Conservation (phyloP, 2,329 filamentous ascomycete genomes). For the Hymenoscyphus infarciens region DNA sequence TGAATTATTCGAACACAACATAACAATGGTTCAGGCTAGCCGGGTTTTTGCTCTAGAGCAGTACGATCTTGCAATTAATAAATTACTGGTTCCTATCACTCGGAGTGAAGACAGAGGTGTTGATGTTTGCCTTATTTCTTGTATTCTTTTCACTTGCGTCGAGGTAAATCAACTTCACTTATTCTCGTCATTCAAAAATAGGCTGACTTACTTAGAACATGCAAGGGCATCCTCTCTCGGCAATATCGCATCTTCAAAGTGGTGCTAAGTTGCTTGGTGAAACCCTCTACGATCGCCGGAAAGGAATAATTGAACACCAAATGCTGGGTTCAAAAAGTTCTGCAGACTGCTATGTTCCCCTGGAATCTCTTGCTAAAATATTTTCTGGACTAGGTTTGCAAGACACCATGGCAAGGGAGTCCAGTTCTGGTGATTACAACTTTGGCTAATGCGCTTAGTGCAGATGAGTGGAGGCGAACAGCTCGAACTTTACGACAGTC, state of each 20-base stretch:
- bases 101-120: conserved; percentile 9
- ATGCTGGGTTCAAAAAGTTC: conserved; percentile 9
- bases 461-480: conserved; percentile 12
- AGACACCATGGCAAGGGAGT: conserved; percentile 4
- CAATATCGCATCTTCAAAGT: conserved; percentile 16
- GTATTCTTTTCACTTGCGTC: conserved; percentile 23
- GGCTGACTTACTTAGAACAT: conserved; percentile 20
- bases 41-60: conserved; percentile 22
- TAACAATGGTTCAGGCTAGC: neutral
- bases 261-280: conserved; percentile 19
- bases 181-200: too few relatives aligned
- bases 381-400: conserved; percentile 11
- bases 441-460: neutral
- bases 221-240: conserved; percentile 16
- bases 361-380: conserved; percentile 11
- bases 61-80: conserved; percentile 22
- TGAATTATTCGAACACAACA: conserved; percentile 16
- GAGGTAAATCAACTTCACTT: conserved; percentile 26
- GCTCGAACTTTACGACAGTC: conserved; percentile 3
- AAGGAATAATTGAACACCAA: conserved; percentile 9
- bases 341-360: conserved; percentile 8
- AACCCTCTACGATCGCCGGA: conserved; percentile 11
- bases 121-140: conserved; percentile 24
- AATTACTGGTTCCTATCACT: conserved; percentile 15
- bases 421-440: neutral